Base-by-base conservation (phyloP, 1,139 yeast genomes). In the Candida freyschussii region DNA sequence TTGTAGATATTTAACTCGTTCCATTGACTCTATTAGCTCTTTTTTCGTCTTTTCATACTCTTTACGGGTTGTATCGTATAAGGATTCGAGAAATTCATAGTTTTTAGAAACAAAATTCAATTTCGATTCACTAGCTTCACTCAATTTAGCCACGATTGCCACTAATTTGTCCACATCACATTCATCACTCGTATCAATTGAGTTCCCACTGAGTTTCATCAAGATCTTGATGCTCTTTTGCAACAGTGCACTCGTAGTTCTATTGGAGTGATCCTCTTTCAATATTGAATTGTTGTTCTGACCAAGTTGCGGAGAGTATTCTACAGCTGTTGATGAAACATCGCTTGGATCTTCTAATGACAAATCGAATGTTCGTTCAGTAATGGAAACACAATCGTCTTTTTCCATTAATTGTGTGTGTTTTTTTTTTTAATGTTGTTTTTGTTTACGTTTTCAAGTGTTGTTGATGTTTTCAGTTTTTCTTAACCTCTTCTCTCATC, bases 291-390 rank as follows among this genome's bases (percentile, higher is more conserved):
- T 9, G 20, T 12, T 23, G 21, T 11, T 23, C 26, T 13, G 13
- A 4, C 24, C 26, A 13, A 7, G 40, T n/a, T n/a, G n/a, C n/a
- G n/a, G n/a, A n/a, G n/a, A n/a, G n/a, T n/a, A 30, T 18, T 37
- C 37, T 4, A 33, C 36, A 5, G 39, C 41, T 10, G 41, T 34
- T 13, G 30, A 18, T 7, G 39, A 32, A 19, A n/a, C 20, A 10
- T 35, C 38, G 2, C 29, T 17, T 1, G 37, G 34, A 10, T 43
- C 47, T 5, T 43, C 49, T 15, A 45, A 21, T 4, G 45, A 38
- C n/a, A 45, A 37, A 24, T 45, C 47, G 21, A 47, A 45, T 2
- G 48, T 47, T 18, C 29, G 30, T 11, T 47, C 49, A 0, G 43
- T 36, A 23, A 47, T 40, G 9, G 47, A 40, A 15, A 41, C 40